Evolutionary conservation across 2,329 filamentous ascomycete genomes (phyloP).

Genomic region (Didymella keratinophila): DNA sequence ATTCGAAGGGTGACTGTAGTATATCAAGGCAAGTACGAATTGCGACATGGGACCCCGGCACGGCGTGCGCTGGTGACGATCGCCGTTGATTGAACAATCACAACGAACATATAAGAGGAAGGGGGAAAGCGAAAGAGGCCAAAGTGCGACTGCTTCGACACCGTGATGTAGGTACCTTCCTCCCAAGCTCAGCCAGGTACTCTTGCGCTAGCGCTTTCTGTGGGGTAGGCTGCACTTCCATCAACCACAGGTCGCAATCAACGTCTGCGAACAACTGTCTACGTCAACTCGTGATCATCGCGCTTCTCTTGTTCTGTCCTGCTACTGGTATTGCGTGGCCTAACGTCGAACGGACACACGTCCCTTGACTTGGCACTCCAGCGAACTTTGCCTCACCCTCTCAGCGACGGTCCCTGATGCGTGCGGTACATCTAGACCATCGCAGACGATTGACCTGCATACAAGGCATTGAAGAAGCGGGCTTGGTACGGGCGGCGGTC

Average conservation of each 20-base stretch:
- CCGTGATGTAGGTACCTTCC: conserved; percentile 2
- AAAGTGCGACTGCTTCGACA: conserved; percentile 1
- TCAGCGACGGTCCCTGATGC: background rate
- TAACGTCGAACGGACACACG: background rate
- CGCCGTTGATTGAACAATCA: background rate
- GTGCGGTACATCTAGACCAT: conserved; percentile 1
- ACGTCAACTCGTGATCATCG: conserved; percentile 6
- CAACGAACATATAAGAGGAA: no score
- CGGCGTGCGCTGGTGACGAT: conserved; percentile 2
- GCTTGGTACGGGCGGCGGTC: conserved; percentile 10
- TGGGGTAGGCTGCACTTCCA: conserved; percentile 5
- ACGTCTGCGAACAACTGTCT: background rate
- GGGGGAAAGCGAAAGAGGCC: background rate
- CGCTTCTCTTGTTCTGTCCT: background rate
- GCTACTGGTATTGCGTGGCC: background rate
- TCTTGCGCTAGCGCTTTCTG: conserved; percentile 11
- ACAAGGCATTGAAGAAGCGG: conserved; percentile 17
- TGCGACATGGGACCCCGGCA: conserved; percentile 11
- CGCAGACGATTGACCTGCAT: conserved; percentile 4
- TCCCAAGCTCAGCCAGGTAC: conserved; percentile 7
- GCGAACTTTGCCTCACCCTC: no score
- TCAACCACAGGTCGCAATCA: conserved; percentile 4
- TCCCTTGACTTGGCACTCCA: background rate
- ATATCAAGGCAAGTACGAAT: conserved; percentile 1
- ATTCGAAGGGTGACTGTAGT: background rate